These are phyloP conservation scores for Malassezia vespertilionis DNA, from an alignment of 1,284 basidiomycete species.

Conservation along the genomic window DNA sequence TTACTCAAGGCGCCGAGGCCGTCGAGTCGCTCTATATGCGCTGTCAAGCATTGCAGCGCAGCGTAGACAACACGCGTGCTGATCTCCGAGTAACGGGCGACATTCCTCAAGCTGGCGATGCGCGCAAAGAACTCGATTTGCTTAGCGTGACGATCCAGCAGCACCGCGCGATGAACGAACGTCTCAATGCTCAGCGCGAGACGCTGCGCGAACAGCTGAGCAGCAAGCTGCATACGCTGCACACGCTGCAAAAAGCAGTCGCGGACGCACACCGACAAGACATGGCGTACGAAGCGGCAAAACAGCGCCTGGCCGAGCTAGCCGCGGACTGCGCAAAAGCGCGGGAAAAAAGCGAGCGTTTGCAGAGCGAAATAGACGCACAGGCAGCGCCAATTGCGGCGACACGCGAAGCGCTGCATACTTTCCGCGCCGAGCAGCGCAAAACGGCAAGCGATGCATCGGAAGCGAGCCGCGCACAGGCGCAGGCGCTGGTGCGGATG, in stretches of 20 bases:
- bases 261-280: background rate
- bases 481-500: background rate
- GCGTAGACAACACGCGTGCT: background rate
- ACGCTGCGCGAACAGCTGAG: background rate
- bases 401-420: slow-evolving; percentile 57
- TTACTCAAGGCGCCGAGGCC: background rate
- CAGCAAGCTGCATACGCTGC: background rate
- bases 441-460: background rate
- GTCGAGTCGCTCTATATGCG: background rate
- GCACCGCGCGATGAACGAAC: background rate
- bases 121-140: background rate
- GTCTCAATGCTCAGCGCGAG: background rate
- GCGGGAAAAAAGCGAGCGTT: background rate
- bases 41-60: background rate
- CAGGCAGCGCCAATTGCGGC: slow-evolving; percentile 60
- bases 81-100: background rate
- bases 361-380: slow-evolving; percentile 55
- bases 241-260: background rate
- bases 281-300: background rate
- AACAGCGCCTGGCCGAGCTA: slow-evolving; percentile 46
- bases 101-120: background rate
- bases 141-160: background rate
- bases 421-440: slow-evolving; percentile 53
- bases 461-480: background rate
- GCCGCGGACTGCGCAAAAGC: slow-evolving; percentile 53